Conservation (phyloP, 768 basidiomycete species). For the Lepiota brunneoincarnata region DNA sequence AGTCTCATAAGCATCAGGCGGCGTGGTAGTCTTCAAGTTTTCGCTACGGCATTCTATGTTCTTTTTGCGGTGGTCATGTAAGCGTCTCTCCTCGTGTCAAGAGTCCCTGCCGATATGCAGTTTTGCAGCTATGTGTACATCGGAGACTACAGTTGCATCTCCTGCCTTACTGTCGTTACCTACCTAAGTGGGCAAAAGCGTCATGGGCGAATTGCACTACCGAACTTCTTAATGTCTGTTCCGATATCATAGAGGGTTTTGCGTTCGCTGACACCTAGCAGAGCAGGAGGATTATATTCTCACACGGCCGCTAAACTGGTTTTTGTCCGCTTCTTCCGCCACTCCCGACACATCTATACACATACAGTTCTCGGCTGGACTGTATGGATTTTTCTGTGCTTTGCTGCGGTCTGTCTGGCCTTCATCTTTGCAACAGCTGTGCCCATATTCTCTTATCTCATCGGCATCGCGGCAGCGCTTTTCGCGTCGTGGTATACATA, state of each 20-base stretch:
- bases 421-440: conserved; percentile 49
- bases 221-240: conserved; percentile 49
- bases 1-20: conserved; percentile 27
- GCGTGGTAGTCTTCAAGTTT: conserved; percentile 55
- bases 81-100: background rate
- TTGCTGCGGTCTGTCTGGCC: conserved; percentile 35
- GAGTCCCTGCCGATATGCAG: background rate
- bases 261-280: conserved; percentile 14
- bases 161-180: conserved; percentile 47
- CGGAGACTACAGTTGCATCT: conserved; percentile 43
- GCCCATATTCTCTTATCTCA: conserved; percentile 54
- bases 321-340: conserved; percentile 50
- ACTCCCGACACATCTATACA: conserved; percentile 44
- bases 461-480: conserved; percentile 49
- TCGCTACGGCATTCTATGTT: conserved; percentile 48
- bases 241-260: background rate
- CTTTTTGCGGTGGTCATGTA: conserved; percentile 41
- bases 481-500: conserved; percentile 63
- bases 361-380: conserved; percentile 42
- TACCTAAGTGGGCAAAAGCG: conserved; percentile 46
- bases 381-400: conserved; percentile 43
- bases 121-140: conserved; percentile 40
- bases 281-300: conserved; percentile 43
- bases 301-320: conserved; percentile 55
- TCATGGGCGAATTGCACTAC: conserved; percentile 46